Conservation (phyloP, 768 basidiomycete species). For the Dentipellis fragilis region DNA sequence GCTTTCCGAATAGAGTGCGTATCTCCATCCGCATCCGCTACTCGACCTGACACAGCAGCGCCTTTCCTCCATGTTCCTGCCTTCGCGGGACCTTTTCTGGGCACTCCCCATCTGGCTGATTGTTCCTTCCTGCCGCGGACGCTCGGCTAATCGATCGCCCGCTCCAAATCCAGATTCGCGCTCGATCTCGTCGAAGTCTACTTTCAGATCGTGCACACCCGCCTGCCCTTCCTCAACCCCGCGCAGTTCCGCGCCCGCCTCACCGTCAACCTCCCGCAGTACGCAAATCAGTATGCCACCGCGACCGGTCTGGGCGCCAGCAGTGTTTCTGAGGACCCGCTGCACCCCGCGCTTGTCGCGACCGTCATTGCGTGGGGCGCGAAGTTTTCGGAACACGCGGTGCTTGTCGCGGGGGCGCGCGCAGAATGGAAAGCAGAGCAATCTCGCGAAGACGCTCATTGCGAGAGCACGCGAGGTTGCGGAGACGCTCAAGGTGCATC, state of each 20-base stretch:
- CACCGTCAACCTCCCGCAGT: conserved; percentile 13
- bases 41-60: background rate
- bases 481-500: conserved; percentile 80
- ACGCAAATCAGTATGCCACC: conserved; percentile 15
- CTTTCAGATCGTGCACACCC: conserved; percentile 86
- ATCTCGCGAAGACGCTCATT: conserved; percentile 67
- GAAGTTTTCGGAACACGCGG: conserved; percentile 86
- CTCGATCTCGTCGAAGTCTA: conserved; percentile 91
- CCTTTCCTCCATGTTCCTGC: conserved; percentile 1
- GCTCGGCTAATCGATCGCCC: background rate
- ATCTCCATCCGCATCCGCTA: conserved; percentile 1
- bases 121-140: background rate
- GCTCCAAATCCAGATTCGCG: conserved; percentile 54
- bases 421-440: conserved; percentile 60
- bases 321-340: conserved; percentile 27
- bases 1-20: conserved; percentile 78
- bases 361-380: conserved; percentile 87
- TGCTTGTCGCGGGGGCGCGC: conserved; percentile 72
- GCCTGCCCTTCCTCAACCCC: conserved; percentile 81
- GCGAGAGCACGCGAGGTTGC: conserved; percentile 78
- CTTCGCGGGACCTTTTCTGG: background rate
- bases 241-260: conserved; percentile 69
- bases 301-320: background rate
- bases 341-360: conserved; percentile 72
- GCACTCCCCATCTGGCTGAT: background rate